phyloP scores from a whole-genome alignment of 2,329 filamentous ascomycete species.

The Colletotrichum phormii region DNA sequence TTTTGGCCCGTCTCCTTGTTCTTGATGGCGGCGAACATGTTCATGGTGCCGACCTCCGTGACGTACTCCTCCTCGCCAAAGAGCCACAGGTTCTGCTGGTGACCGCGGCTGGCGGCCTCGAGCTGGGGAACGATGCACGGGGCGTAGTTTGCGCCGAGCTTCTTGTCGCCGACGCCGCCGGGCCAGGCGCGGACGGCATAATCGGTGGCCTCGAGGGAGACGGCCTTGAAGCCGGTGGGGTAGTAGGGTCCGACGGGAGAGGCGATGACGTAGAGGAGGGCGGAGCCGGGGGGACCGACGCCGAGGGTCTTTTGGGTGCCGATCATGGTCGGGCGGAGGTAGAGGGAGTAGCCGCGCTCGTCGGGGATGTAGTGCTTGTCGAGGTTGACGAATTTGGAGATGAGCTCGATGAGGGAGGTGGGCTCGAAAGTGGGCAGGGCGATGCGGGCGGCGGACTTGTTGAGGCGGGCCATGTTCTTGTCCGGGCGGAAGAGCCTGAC shows the following conservation, averaged over 20 bases:
- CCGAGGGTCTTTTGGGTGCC: conserved; percentile 95
- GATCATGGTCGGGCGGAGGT: conserved; percentile 96
- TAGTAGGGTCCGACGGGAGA: conserved; percentile 98
- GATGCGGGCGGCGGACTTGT: conserved; percentile 91
- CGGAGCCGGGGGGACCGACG: conserved; percentile 90
- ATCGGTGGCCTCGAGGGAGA: conserved; percentile 94
- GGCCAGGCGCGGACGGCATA: conserved; percentile 98
- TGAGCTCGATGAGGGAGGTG: conserved; percentile 80
- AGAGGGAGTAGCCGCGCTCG: conserved; percentile 90
- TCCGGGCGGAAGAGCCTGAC: conserved; percentile 93
- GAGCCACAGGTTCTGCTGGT: conserved; percentile 98
- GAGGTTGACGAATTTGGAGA: conserved; percentile 81
- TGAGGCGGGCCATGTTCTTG: conserved; percentile 95
- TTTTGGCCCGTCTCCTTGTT: conserved; percentile 90
- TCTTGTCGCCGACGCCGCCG: conserved; percentile 97
- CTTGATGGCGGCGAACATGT: conserved; percentile 89
- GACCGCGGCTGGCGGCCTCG: conserved; percentile 88
- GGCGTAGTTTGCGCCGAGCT: conserved; percentile 99
- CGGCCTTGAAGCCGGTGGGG: conserved; percentile 97
- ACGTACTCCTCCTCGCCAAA: conserved; percentile 96
- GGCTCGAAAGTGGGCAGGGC: conserved; percentile 88
- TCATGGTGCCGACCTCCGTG: conserved; percentile 99
- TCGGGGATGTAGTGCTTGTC: conserved; percentile 92
- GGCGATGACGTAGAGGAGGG: conserved; percentile 93
- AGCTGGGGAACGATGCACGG: conserved; percentile 97